Evolutionary conservation across 805 yeast species (phyloP).

Genomic region (Brettanomyces anomalus): DNA sequence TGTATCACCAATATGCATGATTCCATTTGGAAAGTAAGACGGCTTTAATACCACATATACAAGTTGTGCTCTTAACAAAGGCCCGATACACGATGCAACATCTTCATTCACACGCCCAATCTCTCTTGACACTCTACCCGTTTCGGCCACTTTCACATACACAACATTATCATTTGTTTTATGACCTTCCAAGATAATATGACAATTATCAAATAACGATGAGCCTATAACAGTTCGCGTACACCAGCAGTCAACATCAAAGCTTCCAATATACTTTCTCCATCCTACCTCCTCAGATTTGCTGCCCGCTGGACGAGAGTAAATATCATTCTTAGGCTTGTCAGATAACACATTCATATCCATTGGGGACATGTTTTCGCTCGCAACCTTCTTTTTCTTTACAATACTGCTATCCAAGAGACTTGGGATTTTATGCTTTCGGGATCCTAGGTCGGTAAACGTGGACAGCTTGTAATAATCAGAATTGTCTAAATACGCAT

Average conservation of each 20-base stretch:
- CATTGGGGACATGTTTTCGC: too few species aligned
- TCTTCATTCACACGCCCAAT: slow-evolving; percentile 72
- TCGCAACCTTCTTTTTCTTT: neutral
- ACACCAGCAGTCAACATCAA: slow-evolving; percentile 60
- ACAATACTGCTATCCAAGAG: neutral
- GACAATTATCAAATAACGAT: slow-evolving; percentile 28
- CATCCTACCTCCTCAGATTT: slow-evolving; percentile 6
- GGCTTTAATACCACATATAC: slow-evolving; percentile 51
- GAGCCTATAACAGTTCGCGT: slow-evolving; percentile 52
- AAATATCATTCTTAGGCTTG: too few species aligned
- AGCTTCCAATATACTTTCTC: slow-evolving; percentile 43
- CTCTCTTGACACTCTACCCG: slow-evolving; percentile 33
- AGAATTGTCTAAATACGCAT: slow-evolving; percentile 29
- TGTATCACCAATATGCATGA: slow-evolving; percentile 67
- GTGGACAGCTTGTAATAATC: slow-evolving; percentile 2
- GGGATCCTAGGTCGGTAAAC: too few species aligned
- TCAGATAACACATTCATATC: too few species aligned
- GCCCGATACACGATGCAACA: slow-evolving; percentile 54
- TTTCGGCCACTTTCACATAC: slow-evolving; percentile 11
- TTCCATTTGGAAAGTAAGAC: slow-evolving; percentile 39
- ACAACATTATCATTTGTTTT: slow-evolving; percentile 16
- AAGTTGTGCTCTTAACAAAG: slow-evolving; percentile 27
- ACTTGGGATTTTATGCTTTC: too few species aligned
- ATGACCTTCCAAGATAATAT: slow-evolving; percentile 11
- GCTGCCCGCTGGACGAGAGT: too few species aligned